Evolutionary conservation across 139 green algal species (phyloP), one percentile per base, ranked within the genome.

Genomic region (Microglena sp.): DNA sequence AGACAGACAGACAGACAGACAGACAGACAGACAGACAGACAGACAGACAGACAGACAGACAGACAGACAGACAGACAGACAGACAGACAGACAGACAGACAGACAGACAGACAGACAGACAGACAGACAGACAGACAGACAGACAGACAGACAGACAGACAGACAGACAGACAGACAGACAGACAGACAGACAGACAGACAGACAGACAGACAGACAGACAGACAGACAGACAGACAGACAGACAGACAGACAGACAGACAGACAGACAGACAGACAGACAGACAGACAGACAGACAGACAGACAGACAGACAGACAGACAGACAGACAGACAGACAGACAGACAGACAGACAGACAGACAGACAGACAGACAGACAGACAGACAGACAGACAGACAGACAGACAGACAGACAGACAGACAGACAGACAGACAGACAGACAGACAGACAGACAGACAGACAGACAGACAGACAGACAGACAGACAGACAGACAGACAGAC

Each of bases 1-100:
- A 50, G 40, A 50, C 40, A 50, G 40, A 50, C 40, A 50, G 40
- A 50, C 40, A 50, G 40, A 50, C 40, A 50, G 40, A 50, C 40
- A 50, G 40, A 50, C 40, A 50, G 40, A 50, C 40, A 50, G 40
- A 50, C 40, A 50, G 40, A 50, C 40, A 50, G 40, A 50, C 40
- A 50, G 40, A 50, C 40, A 50, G 40, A 50, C 40, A 50, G 40
- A 50, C 40, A 50, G 40, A 50, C 40, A 50, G 40, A 50, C 40
- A 50, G 40, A 50, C 40, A 50, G 40, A 50, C 40, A 50, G 40
- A 50, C 40, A 50, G 40, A 50, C 40, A 50, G 40, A 50, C 40
- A 50, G 40, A 50, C 40, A 50, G 40, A 50, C 40, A 50, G 40
- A 50, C 40, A 50, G 40, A 50, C 40, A 50, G 40, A 50, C 40